Evolutionary conservation across 352 stramenopile genomes (phyloP).

Genomic region (Phytophthora sp.): DNA sequence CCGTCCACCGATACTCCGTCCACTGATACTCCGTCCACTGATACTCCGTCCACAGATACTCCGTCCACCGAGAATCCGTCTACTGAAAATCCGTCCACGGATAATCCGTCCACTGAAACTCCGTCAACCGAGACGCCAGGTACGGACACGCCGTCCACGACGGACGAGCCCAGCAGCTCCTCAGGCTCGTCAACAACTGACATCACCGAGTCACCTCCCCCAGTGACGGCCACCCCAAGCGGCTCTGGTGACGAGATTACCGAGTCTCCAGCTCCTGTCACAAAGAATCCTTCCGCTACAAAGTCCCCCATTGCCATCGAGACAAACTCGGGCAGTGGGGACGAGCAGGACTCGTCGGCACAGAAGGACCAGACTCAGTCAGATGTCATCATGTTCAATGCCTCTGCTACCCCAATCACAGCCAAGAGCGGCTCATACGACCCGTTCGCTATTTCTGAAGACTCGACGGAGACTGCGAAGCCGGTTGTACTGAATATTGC

Average conservation of each 20-base stretch:
- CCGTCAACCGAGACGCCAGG: slow-evolving; percentile 14
- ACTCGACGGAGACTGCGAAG: slow-evolving; percentile 36
- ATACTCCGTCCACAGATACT: no score
- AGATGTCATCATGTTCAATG: slow-evolving; percentile 60
- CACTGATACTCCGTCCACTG: no score
- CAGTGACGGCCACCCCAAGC: slow-evolving; percentile 25
- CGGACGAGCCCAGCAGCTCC: slow-evolving; percentile 15
- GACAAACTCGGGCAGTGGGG: slow-evolving; percentile 42
- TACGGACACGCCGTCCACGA: slow-evolving; percentile 12
- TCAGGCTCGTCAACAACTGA: slow-evolving; percentile 10
- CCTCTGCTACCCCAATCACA: slow-evolving; percentile 36
- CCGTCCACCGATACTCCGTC: no score
- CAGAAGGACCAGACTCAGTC: slow-evolving; percentile 48
- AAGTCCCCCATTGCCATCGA: slow-evolving; percentile 52
- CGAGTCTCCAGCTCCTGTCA: slow-evolving; percentile 28
- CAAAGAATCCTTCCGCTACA: slow-evolving; percentile 26
- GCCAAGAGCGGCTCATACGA: slow-evolving; percentile 41
- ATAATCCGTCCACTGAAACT: slow-evolving; percentile 5
- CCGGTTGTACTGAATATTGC: slow-evolving; percentile 60
- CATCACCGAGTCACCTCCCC: slow-evolving; percentile 22
- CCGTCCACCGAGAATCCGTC: no score
- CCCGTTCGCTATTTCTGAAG: slow-evolving; percentile 61
- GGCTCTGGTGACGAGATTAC: slow-evolving; percentile 9
- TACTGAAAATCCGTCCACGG: no score
- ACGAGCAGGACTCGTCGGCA: slow-evolving; percentile 32